A percentile compares a stretch with the other conserved stretches of the same genome.
These are phyloP conservation scores for Nemania serpens DNA, from an alignment of 2,329 filamentous ascomycete genomes.

Conservation along the genomic window DNA sequence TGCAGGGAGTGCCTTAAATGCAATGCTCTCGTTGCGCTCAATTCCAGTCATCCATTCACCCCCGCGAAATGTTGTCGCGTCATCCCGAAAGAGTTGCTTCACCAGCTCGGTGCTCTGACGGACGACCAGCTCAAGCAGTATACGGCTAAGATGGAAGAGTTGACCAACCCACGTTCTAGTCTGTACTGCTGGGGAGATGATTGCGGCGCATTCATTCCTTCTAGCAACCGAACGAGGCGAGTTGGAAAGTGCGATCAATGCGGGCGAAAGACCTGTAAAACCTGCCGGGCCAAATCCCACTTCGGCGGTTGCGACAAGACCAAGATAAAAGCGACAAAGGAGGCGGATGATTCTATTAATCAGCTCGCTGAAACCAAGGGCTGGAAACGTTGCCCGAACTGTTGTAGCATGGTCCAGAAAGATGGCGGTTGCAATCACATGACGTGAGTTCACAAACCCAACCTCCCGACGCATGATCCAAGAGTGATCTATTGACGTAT, in stretches of 20 bases:
- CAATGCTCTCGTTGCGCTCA: slow-evolving; percentile 11
- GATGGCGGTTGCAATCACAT: slow-evolving; percentile 30
- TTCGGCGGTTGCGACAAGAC: slow-evolving; percentile 26
- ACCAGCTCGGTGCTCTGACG: neutral
- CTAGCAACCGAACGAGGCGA: slow-evolving; percentile 5
- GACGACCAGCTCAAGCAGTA: slow-evolving; percentile 19
- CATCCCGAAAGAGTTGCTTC: slow-evolving; percentile 13
- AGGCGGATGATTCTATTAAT: slow-evolving; percentile 4
- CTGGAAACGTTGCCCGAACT: slow-evolving; percentile 34
- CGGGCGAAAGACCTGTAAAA: slow-evolving; percentile 26
- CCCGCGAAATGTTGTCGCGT: slow-evolving; percentile 30
- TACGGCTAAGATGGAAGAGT: slow-evolving; percentile 22
- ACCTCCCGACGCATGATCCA: neutral
- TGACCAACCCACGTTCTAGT: slow-evolving; percentile 8
- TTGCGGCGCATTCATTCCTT: slow-evolving; percentile 27
- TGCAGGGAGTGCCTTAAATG: slow-evolving; percentile 15
- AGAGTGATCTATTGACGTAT: neutral
- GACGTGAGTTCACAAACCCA: slow-evolving; percentile 15
- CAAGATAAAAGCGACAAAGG: neutral
- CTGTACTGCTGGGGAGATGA: slow-evolving; percentile 29
- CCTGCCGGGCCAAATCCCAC: slow-evolving; percentile 30
- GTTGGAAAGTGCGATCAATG: slow-evolving; percentile 25
- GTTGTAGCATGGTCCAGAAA: slow-evolving; percentile 27
- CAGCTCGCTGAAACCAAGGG: slow-evolving; percentile 21
- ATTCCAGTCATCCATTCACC: slow-evolving; percentile 18